phyloP scores from a whole-genome alignment of 768 basidiomycete species.

The Suillus bovinus region DNA sequence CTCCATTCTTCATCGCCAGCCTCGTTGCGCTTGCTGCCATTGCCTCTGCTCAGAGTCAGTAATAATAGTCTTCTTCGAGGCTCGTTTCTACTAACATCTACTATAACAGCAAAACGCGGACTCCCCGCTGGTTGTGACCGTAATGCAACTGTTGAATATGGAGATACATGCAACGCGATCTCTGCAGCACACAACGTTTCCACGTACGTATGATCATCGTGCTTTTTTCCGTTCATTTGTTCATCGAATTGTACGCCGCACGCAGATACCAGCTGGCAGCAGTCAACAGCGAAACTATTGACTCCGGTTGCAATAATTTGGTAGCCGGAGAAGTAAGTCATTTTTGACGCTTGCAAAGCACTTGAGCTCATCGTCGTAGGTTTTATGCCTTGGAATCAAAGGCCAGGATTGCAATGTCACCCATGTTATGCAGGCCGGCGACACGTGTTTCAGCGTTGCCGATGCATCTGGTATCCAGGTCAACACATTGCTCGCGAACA shows the following conservation, averaged over 20 bases:
- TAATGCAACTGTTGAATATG: slow-evolving; percentile 49
- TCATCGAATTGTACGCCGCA: slow-evolving; percentile 37
- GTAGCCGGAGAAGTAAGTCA: slow-evolving; percentile 43
- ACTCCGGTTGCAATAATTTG: slow-evolving; percentile 58
- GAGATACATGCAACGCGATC: slow-evolving; percentile 60
- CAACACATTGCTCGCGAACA: slow-evolving; percentile 55
- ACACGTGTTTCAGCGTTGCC: slow-evolving; percentile 51
- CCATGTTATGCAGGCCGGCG: slow-evolving; percentile 46
- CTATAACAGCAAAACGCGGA: not conserved
- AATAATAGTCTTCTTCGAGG: not conserved
- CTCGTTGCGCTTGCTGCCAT: slow-evolving; percentile 13
- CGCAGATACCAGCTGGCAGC: slow-evolving; percentile 61
- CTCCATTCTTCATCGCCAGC: slow-evolving; percentile 17
- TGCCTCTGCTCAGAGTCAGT: slow-evolving; percentile 21
- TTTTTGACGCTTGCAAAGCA: not conserved
- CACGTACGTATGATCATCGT: slow-evolving; percentile 37
- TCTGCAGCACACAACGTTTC: slow-evolving; percentile 48
- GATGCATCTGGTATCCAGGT: slow-evolving; percentile 41
- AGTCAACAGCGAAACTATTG: slow-evolving; percentile 49
- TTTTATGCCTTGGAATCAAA: slow-evolving; percentile 55
- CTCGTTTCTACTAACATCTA: not conserved
- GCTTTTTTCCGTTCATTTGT: not conserved
- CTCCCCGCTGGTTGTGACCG: slow-evolving; percentile 41
- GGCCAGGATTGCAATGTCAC: slow-evolving; percentile 58
- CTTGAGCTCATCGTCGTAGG: slow-evolving; percentile 22